These are phyloP conservation scores for Talaromyces borbonicus DNA, from an alignment of 495 filamentous ascomycete genomes.

Conservation along the genomic window DNA sequence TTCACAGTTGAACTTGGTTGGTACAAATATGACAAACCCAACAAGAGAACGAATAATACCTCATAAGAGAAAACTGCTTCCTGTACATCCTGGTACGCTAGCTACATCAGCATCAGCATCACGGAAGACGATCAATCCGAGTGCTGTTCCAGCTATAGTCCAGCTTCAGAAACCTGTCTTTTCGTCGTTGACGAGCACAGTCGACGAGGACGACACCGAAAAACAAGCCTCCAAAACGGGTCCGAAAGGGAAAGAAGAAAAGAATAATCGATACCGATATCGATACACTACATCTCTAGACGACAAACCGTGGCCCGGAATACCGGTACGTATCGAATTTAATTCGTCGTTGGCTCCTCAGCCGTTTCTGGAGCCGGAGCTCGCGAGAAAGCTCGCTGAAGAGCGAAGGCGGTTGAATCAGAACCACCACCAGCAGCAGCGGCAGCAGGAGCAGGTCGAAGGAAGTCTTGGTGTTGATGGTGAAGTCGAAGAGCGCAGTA, in stretches of 20 bases:
- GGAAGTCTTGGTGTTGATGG: not conserved
- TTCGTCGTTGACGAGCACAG: not conserved
- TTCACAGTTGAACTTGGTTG: not conserved
- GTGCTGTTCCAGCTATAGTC: slow-evolving; percentile 4
- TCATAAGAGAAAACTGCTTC: slow-evolving; percentile 3
- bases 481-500: not conserved
- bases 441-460: not conserved
- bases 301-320: not conserved
- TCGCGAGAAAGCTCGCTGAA: slow-evolving; percentile 8
- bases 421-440: too few relatives aligned
- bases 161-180: slow-evolving; percentile 10
- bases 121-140: slow-evolving; percentile 8
- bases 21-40: not conserved
- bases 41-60: slow-evolving; percentile 5
- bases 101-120: slow-evolving; percentile 7
- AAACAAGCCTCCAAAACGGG: too few relatives aligned
- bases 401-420: too few relatives aligned
- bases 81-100: not conserved
- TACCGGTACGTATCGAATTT: slow-evolving; percentile 8
- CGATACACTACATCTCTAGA: not conserved
- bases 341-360: slow-evolving; percentile 18
- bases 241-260: not conserved
- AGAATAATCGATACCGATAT: too few relatives aligned
- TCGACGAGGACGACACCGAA: not conserved
- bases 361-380: slow-evolving; percentile 21